A percentile compares a stretch with the other conserved stretches of the same genome.
Conservation (phyloP, 1,139 yeast genomes). For the Candida sp. region DNA sequence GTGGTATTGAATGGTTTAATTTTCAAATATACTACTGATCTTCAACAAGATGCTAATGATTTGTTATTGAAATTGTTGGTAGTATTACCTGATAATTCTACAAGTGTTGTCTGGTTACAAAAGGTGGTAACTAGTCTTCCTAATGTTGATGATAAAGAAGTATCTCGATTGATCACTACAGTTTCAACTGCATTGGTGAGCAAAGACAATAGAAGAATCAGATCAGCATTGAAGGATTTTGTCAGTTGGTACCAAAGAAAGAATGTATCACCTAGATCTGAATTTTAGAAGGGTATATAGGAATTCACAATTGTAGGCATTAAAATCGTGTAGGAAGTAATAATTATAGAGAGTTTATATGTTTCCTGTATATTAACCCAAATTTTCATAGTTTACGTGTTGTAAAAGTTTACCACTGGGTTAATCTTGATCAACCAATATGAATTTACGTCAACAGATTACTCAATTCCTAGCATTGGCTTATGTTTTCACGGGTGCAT, state of each 20-base stretch:
- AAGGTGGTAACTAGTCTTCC: slow-evolving; percentile 55
- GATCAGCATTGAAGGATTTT: slow-evolving; percentile 70
- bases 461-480: slow-evolving; percentile 65
- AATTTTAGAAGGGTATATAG: slow-evolving; percentile 12
- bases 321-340: no score
- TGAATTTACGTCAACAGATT: slow-evolving; percentile 48
- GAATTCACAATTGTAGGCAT: not conserved
- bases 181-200: slow-evolving; percentile 60
- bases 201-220: slow-evolving; percentile 70
- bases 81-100: slow-evolving; percentile 40
- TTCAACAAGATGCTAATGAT: slow-evolving; percentile 74
- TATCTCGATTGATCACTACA: slow-evolving; percentile 53
- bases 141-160: slow-evolving; percentile 65
- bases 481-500: slow-evolving; percentile 83
- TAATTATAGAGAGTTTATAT: no score
- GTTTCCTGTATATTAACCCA: not conserved
- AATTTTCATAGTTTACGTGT: not conserved
- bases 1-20: slow-evolving; percentile 65
- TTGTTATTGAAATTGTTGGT: slow-evolving; percentile 64
- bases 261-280: slow-evolving; percentile 56
- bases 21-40: slow-evolving; percentile 67
- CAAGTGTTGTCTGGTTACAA: slow-evolving; percentile 59
- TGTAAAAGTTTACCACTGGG: not conserved
- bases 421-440: slow-evolving; percentile 8
- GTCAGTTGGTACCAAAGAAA: slow-evolving; percentile 81